These are phyloP conservation scores for Boletus bicolor DNA, from an alignment of 768 basidiomycete genomes.

Conservation along the genomic window DNA sequence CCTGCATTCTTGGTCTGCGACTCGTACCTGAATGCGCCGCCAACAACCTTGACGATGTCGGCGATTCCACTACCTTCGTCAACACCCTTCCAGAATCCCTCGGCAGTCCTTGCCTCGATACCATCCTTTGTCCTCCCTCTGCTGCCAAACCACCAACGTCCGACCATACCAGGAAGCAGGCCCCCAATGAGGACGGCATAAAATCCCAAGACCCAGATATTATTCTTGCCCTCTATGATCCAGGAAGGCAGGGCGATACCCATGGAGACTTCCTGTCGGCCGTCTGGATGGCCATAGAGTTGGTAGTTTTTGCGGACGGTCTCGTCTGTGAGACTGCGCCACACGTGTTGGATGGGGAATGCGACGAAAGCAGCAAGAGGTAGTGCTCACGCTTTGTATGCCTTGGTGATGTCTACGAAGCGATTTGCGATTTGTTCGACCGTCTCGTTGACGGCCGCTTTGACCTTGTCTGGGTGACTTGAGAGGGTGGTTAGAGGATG, in stretches of 20 bases:
- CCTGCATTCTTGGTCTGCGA: slow-evolving; percentile 29
- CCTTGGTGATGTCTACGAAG: slow-evolving; percentile 94
- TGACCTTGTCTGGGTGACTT: slow-evolving; percentile 98
- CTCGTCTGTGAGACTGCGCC: slow-evolving; percentile 79
- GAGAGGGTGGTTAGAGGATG: neutral
- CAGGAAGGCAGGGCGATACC: slow-evolving; percentile 93
- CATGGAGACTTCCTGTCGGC: slow-evolving; percentile 90
- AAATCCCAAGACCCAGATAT: slow-evolving; percentile 81
- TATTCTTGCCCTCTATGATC: slow-evolving; percentile 91
- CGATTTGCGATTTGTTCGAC: slow-evolving; percentile 79
- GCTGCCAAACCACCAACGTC: slow-evolving; percentile 97
- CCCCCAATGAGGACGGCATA: slow-evolving; percentile 90
- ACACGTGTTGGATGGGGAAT: neutral
- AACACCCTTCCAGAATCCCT: slow-evolving; percentile 84
- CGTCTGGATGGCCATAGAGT: slow-evolving; percentile 92
- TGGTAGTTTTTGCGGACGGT: slow-evolving; percentile 87
- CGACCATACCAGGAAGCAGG: slow-evolving; percentile 81
- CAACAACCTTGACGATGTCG: slow-evolving; percentile 69
- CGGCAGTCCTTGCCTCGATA: slow-evolving; percentile 74
- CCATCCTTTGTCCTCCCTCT: slow-evolving; percentile 90
- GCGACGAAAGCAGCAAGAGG: neutral
- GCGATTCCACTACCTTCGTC: slow-evolving; percentile 73
- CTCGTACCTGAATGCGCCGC: slow-evolving; percentile 64
- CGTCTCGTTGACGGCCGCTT: slow-evolving; percentile 76
- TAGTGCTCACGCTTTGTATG: slow-evolving; percentile 81